Evolutionary conservation across 805 yeast genomes (phyloP).

Genomic region (Martiniozyma abietophila): DNA sequence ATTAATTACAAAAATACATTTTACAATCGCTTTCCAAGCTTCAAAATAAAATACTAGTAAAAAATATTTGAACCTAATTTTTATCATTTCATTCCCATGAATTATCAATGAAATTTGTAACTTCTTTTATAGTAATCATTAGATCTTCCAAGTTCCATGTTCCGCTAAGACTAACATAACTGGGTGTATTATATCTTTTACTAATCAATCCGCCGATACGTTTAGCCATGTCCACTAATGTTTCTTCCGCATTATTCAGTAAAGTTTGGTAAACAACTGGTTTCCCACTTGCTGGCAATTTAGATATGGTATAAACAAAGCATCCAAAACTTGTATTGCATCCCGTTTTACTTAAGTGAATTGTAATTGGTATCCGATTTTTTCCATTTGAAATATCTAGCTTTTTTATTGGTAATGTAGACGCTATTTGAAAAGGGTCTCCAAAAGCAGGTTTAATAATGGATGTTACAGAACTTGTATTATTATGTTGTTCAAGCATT

Average conservation of each 20-base stretch:
- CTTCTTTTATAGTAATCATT: constrained; percentile 17
- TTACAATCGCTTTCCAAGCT: too few relatives aligned
- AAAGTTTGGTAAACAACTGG: constrained; percentile 32
- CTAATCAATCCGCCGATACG: constrained; percentile 34
- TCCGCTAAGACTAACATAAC: constrained; percentile 39
- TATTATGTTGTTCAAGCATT: too few relatives aligned
- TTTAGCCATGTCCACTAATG: constrained; percentile 33
- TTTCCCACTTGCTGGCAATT: constrained; percentile 19
- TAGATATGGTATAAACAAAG: constrained; percentile 35
- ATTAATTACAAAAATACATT: not conserved
- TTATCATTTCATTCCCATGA: constrained; percentile 8
- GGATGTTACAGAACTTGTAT: too few relatives aligned
- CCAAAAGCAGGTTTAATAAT: constrained; percentile 21
- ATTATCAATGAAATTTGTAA: constrained; percentile 24
- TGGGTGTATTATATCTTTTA: constrained; percentile 32
- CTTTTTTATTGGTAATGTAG: constrained; percentile 14
- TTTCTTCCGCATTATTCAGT: constrained; percentile 33
- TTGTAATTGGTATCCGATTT: constrained; percentile 29
- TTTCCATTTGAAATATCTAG: constrained; percentile 10
- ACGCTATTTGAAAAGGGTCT: constrained; percentile 18
- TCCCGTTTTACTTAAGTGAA: constrained; percentile 28
- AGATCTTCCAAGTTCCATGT: constrained; percentile 28
- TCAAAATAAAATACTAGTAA: not conserved
- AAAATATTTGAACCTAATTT: not conserved
- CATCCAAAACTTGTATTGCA: constrained; percentile 29